Base-by-base conservation (phyloP, 108 stramenopile genomes). In the Skeletonema marinoi region DNA sequence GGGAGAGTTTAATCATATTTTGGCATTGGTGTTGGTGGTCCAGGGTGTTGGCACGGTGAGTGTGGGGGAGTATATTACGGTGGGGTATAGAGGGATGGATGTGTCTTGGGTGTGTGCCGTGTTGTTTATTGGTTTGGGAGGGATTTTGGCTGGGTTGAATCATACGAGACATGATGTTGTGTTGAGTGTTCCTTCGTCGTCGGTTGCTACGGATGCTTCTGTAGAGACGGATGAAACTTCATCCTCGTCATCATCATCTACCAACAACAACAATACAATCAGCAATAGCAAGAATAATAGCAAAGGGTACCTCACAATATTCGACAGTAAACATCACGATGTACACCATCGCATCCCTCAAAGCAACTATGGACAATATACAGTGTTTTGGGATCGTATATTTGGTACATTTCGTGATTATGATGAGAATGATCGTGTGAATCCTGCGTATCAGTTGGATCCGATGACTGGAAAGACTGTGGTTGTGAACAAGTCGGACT, bases 301-400 rank as follows among this genome's bases (percentile, higher is more conserved):
- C 44, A 51, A 65, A 33, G 51, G 33, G 11, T 32, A 70, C 56
- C 70, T 65, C 74, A 87, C 77, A 3, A 32, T 97, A 10, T 98
- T 89, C 71, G 95, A 97, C 79, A 90, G 89, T 83, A 92, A 94
- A 66, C 93, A 79, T 38, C 98, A 99, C 78, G 98, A 99, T 86
- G 90, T 98, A 12, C 98, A 99, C 75, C 98, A 99, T 82, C 88
- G 97, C 29, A 92, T 96, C 63, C 98, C 98, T 8, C 95, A 97
- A 70, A 88, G 89, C 70, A 99, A 99, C 72, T 99, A 97, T 78
- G 98, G 97, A 46, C 98, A 99, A 83, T 99, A 99, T 75, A 96
- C 88, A 3, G 96, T 98, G 87, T 83, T 98, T 68, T 99, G 97
- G 97, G 98, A 99, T 78, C 70, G 82, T 50, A 66, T 98, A 46